Evolutionary conservation across 768 basidiomycete genomes (phyloP).

Genomic region (Naganishia antarctica): DNA sequence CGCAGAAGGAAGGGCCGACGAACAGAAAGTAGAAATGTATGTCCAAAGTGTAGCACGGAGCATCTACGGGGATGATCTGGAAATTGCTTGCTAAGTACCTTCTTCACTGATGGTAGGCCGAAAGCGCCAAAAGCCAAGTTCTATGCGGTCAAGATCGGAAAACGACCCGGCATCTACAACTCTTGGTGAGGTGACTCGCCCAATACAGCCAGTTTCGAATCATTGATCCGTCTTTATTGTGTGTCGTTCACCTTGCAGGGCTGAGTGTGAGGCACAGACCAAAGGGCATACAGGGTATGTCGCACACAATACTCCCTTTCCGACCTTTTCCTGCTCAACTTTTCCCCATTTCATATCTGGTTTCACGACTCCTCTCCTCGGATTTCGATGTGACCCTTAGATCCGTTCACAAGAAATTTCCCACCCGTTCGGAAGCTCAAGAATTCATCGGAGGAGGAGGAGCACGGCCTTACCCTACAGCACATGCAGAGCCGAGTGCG

Average conservation of each 20-base stretch:
- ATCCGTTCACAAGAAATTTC: slow-evolving; percentile 67
- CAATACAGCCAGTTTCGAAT: background rate
- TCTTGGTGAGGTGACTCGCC: slow-evolving; percentile 57
- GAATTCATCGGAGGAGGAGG: slow-evolving; percentile 52
- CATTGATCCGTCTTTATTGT: background rate
- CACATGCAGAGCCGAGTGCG: slow-evolving; percentile 23
- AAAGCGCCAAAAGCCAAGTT: slow-evolving; percentile 45
- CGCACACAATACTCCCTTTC: background rate
- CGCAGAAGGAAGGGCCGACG: no score
- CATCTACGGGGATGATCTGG: no score
- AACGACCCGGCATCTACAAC: slow-evolving; percentile 61
- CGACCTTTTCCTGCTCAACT: no score
- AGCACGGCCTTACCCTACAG: slow-evolving; percentile 17
- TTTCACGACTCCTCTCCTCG: background rate
- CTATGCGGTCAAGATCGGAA: slow-evolving; percentile 71
- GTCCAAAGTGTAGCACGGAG: no score
- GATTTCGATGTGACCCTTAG: slow-evolving; percentile 32
- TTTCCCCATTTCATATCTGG: background rate
- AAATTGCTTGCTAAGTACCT: no score
- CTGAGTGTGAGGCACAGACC: slow-evolving; percentile 65
- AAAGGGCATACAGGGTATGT: slow-evolving; percentile 57
- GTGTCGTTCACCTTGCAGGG: slow-evolving; percentile 55
- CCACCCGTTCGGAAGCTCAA: slow-evolving; percentile 57
- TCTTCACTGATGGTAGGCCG: background rate
- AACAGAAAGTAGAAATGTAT: no score